Evolutionary conservation across 257 asterid species (phyloP).

Genomic region (Coffea canephora): DNA sequence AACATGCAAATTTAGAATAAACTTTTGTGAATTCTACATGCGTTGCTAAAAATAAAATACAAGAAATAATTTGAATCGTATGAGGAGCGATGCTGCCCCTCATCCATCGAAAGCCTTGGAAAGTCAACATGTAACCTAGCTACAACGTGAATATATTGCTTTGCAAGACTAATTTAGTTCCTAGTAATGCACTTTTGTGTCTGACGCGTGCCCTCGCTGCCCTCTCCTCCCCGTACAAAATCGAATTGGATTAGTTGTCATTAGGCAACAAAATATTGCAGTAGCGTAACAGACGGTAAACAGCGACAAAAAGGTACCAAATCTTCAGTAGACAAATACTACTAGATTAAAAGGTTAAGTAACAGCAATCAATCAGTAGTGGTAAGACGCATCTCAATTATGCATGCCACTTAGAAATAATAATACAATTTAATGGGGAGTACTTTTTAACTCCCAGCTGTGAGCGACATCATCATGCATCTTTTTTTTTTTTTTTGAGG

Average conservation of each 20-base stretch:
- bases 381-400: background rate
- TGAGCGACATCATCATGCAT: background rate
- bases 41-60: no score
- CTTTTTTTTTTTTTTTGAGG: no score
- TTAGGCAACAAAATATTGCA: background rate
- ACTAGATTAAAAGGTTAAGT: background rate
- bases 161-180: background rate
- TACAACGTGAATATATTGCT: background rate
- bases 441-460: background rate
- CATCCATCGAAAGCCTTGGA: no score
- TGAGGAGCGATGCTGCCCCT: no score
- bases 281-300: no score
- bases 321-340: background rate
- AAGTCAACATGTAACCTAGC: background rate
- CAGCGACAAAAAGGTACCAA: background rate
- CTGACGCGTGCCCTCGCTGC: background rate
- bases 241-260: background rate
- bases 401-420: background rate
- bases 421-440: no score
- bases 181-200: background rate
- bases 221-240: background rate
- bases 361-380: background rate
- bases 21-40: no score
- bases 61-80: no score
- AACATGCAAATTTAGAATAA: no score